Evolutionary conservation across 768 basidiomycete genomes (phyloP).

Genomic region (Mycena filopes): DNA sequence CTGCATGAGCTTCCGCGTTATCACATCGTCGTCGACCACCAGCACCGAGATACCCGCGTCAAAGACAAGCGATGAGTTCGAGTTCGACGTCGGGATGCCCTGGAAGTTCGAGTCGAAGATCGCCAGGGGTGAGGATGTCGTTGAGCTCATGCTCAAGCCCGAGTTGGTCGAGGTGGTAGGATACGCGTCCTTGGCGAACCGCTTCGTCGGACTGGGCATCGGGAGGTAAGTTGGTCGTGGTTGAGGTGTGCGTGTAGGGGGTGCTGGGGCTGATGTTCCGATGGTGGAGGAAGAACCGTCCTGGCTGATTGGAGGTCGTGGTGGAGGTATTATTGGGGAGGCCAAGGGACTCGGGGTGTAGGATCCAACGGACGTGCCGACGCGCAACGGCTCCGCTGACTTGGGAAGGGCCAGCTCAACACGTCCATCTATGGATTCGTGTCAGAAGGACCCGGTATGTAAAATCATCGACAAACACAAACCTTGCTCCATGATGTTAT

Average conservation of each 20-base stretch:
- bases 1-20: conserved; percentile 85
- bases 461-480: conserved; percentile 32
- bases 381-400: conserved; percentile 15
- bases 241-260: neutral
- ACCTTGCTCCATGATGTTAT: conserved; percentile 76
- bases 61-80: conserved; percentile 50
- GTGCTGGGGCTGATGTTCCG: neutral
- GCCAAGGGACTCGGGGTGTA: conserved; percentile 20
- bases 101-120: conserved; percentile 53
- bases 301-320: neutral
- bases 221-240: conserved; percentile 34
- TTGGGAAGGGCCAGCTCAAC: conserved; percentile 65
- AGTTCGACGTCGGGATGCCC: conserved; percentile 50
- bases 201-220: conserved; percentile 34
- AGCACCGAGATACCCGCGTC: conserved; percentile 71
- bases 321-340: conserved; percentile 17
- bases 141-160: conserved; percentile 18
- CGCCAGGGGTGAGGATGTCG: conserved; percentile 43
- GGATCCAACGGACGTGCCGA: conserved; percentile 7
- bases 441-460: neutral
- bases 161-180: conserved; percentile 27
- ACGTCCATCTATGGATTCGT: conserved; percentile 55
- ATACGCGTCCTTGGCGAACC: conserved; percentile 25
- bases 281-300: conserved; percentile 18
- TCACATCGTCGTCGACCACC: conserved; percentile 85